Evolutionary conservation across 2,329 filamentous ascomycete genomes (phyloP).

Genomic region (Penicillium sp.): DNA sequence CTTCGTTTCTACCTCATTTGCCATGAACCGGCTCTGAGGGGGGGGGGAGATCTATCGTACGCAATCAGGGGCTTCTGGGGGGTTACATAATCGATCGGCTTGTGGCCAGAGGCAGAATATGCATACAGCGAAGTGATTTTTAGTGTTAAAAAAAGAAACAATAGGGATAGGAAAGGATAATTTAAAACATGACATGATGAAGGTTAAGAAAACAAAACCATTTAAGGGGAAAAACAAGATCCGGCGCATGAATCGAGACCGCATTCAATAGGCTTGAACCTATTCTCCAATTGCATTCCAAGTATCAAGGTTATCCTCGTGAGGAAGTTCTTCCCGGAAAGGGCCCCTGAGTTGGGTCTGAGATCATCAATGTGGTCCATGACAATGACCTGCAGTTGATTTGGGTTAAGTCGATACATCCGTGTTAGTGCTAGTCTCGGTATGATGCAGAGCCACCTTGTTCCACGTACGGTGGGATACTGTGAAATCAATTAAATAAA

Average conservation of each 20-base stretch:
- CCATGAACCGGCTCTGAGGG: slow-evolving; percentile 27
- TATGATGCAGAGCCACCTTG: slow-evolving; percentile 35
- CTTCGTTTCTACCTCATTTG: slow-evolving; percentile 32
- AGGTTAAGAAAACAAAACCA: not conserved
- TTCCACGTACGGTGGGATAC: slow-evolving; percentile 34
- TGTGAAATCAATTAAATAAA: slow-evolving; percentile 13
- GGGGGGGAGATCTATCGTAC: slow-evolving; percentile 35
- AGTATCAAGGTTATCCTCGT: slow-evolving; percentile 6
- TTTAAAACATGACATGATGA: slow-evolving; percentile 3
- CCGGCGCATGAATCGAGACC: not conserved
- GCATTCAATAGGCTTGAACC: not conserved
- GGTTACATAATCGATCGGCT: slow-evolving; percentile 24
- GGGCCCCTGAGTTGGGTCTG: slow-evolving; percentile 27
- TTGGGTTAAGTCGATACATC: slow-evolving; percentile 36
- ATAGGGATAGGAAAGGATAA: not conserved
- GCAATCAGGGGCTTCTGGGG: slow-evolving; percentile 33
- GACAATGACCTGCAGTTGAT: slow-evolving; percentile 32
- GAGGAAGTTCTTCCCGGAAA: slow-evolving; percentile 25
- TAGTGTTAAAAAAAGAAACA: slow-evolving; percentile 22
- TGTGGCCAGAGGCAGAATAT: slow-evolving; percentile 6
- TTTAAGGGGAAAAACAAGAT: not conserved
- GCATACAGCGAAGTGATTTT: not conserved
- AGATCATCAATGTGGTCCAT: slow-evolving; percentile 29
- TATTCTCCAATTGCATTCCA: not conserved
- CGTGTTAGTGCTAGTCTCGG: slow-evolving; percentile 34